Base-by-base conservation (phyloP, 352 stramenopile genomes). In the Aphanomyces cochlioides region DNA sequence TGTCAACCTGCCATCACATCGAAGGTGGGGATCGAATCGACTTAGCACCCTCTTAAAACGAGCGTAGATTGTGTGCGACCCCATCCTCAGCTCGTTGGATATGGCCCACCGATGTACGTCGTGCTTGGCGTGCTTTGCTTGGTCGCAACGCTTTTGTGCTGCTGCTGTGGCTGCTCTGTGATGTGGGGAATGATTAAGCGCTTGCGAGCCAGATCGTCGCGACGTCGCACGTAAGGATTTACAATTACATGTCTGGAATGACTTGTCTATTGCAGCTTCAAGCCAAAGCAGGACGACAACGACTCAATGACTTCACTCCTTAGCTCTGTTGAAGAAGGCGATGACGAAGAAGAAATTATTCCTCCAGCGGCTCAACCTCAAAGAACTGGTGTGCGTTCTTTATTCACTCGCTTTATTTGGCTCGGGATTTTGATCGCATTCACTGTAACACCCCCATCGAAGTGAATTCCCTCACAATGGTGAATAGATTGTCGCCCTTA, bases 111-210 rank as follows among this genome's bases (percentile, higher is more conserved):
- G 7, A 79, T 82, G 15, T 90, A 85, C 0, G 87, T 95, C 15
- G 87, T 95, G 7, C 89, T 95, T 58, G 85, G 84, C 3, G 87
- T 95, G 69, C 75, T 95, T 21, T 92, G 83, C 63, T 74, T 95
- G 1, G 79, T 95, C 53, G 81, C 90, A 38, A 92, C 83, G 68
- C 65, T 93, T n/a, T 88, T 84, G 28, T 93, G 85, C 79, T 95
- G 87, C 72, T 75, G 87, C 21, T 92, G 85, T 66, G 85, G 85
- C 65, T 77, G 92, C 13, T 88, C 78, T 7, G 43, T 70, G 10
- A 47, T 70, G 10, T 41, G 34, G 4, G 28, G 17, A 10, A 70
- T 70, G 64, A 34, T 70, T 39, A 28, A 37, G n/a, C 54, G 54
- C 8, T 28, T 12, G 8, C 54, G 54, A 28, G 54, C 15, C 10